Conservation (phyloP, 2,329 filamentous ascomycete genomes). For the Simplicillium aogashimaense region DNA sequence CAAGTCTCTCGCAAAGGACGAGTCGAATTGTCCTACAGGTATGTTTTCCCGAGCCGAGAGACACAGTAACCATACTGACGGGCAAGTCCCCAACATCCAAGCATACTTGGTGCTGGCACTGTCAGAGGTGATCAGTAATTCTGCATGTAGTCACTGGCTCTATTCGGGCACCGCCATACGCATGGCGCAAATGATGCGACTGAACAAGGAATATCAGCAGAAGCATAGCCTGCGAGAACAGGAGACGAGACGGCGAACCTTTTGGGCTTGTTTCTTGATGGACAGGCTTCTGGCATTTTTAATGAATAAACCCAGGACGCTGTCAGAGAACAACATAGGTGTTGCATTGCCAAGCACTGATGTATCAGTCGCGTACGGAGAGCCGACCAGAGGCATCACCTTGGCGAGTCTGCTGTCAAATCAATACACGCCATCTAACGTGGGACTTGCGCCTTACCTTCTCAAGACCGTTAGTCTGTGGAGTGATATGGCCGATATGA, state of each 20-base stretch:
- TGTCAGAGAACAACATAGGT: neutral
- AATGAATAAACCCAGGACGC: conserved; percentile 9
- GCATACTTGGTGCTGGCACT: no score
- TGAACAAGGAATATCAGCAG: conserved; percentile 14
- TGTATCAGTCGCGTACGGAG: no score
- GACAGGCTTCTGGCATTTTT: conserved; percentile 7
- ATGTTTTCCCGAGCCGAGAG: neutral
- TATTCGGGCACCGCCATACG: conserved; percentile 12
- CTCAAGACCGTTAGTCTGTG: conserved; percentile 10
- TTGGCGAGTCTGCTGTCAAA: no score
- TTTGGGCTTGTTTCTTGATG: conserved; percentile 14
- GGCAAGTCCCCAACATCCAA: no score
- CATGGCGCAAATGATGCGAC: conserved; percentile 15
- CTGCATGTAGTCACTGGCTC: conserved; percentile 13
- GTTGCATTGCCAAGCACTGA: no score
- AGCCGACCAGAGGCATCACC: no score
- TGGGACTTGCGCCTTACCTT: conserved; percentile 10
- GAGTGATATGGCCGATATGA: conserved; percentile 9
- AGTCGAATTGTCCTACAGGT: no score
- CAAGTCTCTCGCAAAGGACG: no score
- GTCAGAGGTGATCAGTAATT: conserved; percentile 1
- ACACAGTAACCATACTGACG: no score
- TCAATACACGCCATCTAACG: conserved; percentile 6
- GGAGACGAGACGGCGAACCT: conserved; percentile 15
- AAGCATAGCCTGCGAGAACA: conserved; percentile 12